Evolutionary conservation across 371 early-diverging fungal species (phyloP), one percentile per base, ranked within the genome.

Genomic region (Coemansia sp.): DNA sequence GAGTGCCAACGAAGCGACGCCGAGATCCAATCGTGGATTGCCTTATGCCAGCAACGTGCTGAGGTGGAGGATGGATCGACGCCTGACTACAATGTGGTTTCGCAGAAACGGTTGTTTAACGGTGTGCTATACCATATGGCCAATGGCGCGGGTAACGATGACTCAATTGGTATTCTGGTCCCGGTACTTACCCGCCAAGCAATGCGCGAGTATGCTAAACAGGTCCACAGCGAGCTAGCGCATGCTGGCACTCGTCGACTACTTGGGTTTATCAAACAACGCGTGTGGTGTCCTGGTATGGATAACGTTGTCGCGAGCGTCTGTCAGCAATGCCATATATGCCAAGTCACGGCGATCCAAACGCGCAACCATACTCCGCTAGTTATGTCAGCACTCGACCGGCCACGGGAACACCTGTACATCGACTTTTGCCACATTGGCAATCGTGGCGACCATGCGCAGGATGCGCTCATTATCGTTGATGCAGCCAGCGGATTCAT

Each of bases 351-450:
- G 3, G 55, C 40, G 0, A 48, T 62, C 20, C 47, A 62, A 7
- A 57, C 26, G 0, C 57, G 42, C 9, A 54, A 31, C 38, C 52
- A 47, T 13, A 62, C 43, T 8, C 54, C 51, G 1, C 13, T 67
- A 14, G 16, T 41, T 34, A 47, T 40, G 36, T 60, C 55, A 0
- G 4, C 11, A 8, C 32, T 60, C 0, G 43, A 35, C 8, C 7
- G 26, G 2, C 61, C 55, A 3, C 26, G 55, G 1, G 55, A 66
- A 31, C 61, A 55, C 30, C 36, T 66, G 20, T 59, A 59, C 31
- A 45, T 66, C 3, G 67, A 66, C 34, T 40, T 66, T 3, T 42
- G 38, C 2, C 47, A 43, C 9, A 48, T 66, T 10, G 55, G 67
- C 9, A 45, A 42, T 26, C 20, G 41, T 8, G 47, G 40, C 8